phyloP scores from a whole-genome alignment of 495 filamentous ascomycete genomes.

The Poronia punctata region DNA sequence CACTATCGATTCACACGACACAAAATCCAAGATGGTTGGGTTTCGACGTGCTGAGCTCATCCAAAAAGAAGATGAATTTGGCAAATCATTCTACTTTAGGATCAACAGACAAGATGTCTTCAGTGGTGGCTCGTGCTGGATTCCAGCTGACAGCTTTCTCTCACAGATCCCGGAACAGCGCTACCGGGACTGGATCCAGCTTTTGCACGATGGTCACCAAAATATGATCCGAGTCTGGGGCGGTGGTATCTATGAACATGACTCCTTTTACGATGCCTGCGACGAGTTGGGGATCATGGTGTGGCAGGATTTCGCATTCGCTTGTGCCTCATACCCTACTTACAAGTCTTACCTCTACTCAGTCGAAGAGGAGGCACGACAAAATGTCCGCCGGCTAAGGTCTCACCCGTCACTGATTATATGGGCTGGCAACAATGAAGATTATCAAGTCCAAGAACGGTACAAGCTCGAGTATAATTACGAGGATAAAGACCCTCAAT shows the following conservation, averaged over 20 bases:
- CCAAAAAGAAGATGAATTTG: conserved; percentile 50
- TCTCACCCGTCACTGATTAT: conserved; percentile 75
- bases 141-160: conserved; percentile 65
- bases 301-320: conserved; percentile 84
- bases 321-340: conserved; percentile 71
- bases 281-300: conserved; percentile 69
- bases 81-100: conserved; percentile 65
- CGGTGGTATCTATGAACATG: conserved; percentile 70
- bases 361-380: conserved; percentile 57
- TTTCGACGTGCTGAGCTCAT: conserved; percentile 56
- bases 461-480: conserved; percentile 54
- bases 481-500: conserved; percentile 62
- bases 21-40: conserved; percentile 37
- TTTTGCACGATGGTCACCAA: conserved; percentile 60
- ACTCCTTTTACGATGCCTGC: conserved; percentile 66
- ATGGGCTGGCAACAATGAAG: conserved; percentile 80
- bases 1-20: conserved; percentile 19
- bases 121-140: conserved; percentile 69
- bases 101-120: conserved; percentile 68
- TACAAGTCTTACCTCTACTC: conserved; percentile 57
- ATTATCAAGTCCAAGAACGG: conserved; percentile 71
- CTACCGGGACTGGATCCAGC: conserved; percentile 60
- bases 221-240: conserved; percentile 63
- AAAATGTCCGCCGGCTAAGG: conserved; percentile 62
- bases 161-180: conserved; percentile 47